These are phyloP conservation scores for Echria macrotheca DNA, from an alignment of 495 filamentous ascomycete genomes.

Conservation along the genomic window DNA sequence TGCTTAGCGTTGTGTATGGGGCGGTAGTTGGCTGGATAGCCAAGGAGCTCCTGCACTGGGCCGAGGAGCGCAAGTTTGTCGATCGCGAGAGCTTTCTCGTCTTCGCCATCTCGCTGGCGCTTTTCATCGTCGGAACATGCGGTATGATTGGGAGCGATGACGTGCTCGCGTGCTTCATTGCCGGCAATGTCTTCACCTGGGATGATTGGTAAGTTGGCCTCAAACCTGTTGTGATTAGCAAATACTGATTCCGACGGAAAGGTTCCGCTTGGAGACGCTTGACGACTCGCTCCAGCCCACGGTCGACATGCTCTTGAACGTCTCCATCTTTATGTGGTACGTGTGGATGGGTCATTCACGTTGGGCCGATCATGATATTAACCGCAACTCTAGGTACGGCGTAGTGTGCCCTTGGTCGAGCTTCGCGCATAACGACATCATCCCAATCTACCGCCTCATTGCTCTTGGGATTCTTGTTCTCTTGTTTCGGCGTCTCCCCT, in stretches of 20 bases:
- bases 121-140: slow-evolving; percentile 82
- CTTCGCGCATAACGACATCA: slow-evolving; percentile 62
- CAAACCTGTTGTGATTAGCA: no score
- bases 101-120: slow-evolving; percentile 47
- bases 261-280: slow-evolving; percentile 79
- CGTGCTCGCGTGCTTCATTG: slow-evolving; percentile 88
- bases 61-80: slow-evolving; percentile 74
- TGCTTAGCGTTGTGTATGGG: slow-evolving; percentile 76
- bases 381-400: slow-evolving; percentile 38
- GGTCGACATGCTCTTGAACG: slow-evolving; percentile 74
- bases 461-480: slow-evolving; percentile 75
- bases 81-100: slow-evolving; percentile 89
- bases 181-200: slow-evolving; percentile 86
- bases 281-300: slow-evolving; percentile 89
- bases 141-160: slow-evolving; percentile 91
- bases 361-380: no score
- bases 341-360: no score
- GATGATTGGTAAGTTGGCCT: slow-evolving; percentile 68
- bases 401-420: slow-evolving; percentile 76
- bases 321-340: slow-evolving; percentile 87
- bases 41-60: slow-evolving; percentile 76
- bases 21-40: slow-evolving; percentile 71
- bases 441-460: slow-evolving; percentile 74
- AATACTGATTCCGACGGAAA: not conserved
- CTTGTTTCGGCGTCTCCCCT: slow-evolving; percentile 70